Conservation (phyloP, 2,329 filamentous ascomycete species). For the Alternaria ventricosa region DNA sequence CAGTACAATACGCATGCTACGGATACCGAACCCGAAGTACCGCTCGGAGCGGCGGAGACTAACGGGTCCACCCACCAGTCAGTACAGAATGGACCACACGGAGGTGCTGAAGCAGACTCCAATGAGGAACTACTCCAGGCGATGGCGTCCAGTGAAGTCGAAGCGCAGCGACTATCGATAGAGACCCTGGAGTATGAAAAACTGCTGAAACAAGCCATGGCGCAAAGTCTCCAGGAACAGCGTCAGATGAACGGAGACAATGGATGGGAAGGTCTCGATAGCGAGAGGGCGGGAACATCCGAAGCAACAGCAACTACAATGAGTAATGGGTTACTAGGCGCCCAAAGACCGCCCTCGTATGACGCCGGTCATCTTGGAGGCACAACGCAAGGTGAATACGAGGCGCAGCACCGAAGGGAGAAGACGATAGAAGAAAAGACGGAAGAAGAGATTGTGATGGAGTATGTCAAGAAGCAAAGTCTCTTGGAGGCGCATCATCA, state of each 20-base stretch:
- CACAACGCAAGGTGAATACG: background rate
- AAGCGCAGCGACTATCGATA: constrained; percentile 2
- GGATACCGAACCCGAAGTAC: background rate
- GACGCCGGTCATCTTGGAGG: background rate
- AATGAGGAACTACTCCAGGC: constrained; percentile 15
- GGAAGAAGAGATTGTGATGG: constrained; percentile 76
- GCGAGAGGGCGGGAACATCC: background rate
- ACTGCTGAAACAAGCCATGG: background rate
- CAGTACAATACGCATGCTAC: background rate
- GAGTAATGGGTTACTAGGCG: too few species aligned
- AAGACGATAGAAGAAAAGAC: constrained; percentile 49
- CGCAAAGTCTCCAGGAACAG: background rate
- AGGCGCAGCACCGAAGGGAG: constrained; percentile 44
- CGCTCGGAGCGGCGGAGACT: background rate
- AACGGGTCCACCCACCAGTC: background rate
- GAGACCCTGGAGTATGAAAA: constrained; percentile 4
- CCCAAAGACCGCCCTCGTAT: background rate
- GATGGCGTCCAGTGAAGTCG: constrained; percentile 19
- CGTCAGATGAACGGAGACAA: background rate
- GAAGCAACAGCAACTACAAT: background rate
- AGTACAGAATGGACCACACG: background rate
- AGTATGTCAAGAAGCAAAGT: constrained; percentile 78
- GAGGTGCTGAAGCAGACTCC: background rate
- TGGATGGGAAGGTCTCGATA: background rate
- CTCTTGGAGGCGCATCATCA: constrained; percentile 67